Evolutionary conservation across 1,284 basidiomycete genomes (phyloP).

Genomic region (Pholiota adiposa): DNA sequence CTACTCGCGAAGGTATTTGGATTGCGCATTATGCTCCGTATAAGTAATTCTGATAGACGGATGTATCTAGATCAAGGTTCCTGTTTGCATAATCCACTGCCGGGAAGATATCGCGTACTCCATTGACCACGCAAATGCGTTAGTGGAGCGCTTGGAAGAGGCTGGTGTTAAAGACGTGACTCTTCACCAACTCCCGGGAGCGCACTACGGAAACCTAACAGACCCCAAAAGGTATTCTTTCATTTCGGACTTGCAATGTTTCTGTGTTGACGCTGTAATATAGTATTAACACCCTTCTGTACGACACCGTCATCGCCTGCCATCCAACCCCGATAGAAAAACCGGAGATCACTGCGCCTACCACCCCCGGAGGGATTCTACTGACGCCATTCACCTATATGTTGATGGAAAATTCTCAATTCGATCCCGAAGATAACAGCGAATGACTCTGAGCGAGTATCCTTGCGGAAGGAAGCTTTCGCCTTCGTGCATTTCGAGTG

Average conservation of each 20-base stretch:
- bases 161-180: slow-evolving; percentile 25
- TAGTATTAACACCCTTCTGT: slow-evolving; percentile 14
- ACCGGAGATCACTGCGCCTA: neutral
- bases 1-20: slow-evolving; percentile 29
- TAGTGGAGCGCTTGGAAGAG: slow-evolving; percentile 21
- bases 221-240: slow-evolving; percentile 25
- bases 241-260: neutral
- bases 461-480: no score
- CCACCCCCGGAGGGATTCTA: neutral
- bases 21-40: neutral
- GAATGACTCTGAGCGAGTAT: neutral
- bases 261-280: neutral
- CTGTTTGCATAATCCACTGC: slow-evolving; percentile 37
- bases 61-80: slow-evolving; percentile 30
- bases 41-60: neutral
- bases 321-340: slow-evolving; percentile 8
- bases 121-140: slow-evolving; percentile 25
- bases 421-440: neutral
- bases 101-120: slow-evolving; percentile 35
- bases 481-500: no score
- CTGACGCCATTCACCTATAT: slow-evolving; percentile 13
- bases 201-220: slow-evolving; percentile 33
- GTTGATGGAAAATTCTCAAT: slow-evolving; percentile 5
- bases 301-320: slow-evolving; percentile 8
- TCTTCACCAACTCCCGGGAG: slow-evolving; percentile 29